Base-by-base conservation (phyloP, 768 basidiomycete species). In the Vishniacozyma victoriae region DNA sequence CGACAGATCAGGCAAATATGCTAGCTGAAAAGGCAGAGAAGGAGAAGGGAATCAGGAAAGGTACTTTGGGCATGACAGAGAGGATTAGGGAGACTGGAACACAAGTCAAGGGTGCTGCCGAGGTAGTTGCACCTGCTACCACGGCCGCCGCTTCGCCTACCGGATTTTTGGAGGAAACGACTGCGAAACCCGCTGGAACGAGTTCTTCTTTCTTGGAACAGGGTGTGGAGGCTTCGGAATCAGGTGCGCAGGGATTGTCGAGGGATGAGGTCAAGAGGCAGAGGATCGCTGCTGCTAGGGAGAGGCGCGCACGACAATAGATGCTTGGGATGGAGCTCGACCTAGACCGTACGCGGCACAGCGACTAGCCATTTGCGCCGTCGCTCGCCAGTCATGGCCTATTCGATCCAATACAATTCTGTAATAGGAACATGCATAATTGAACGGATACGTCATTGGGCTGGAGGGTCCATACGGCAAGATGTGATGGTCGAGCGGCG, bases 201-300 rank as follows among this genome's bases (percentile, higher is more conserved):
- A 36, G 25, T 16, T 29, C 47, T 27, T 26, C 41, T 14, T 6
- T 25, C 41, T 15, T 37, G 14, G 3, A 45, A 44, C 20, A 23
- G 12, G 12, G 25, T 40, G 18, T 45, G 37, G 13, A 25, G 18
- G 23, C n/a, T n/a, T n/a, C 19, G 18, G 23, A 14, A 4, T 18
- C 16, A 41, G 22, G 39, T 27, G 23, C 41, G 6, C 14, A 14
- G 4, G 22, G 39, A 18, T 12, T n/a, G 31, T 41, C 40, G 41
- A 12, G 23, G 46, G 41, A 36, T n/a, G 42, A 55, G 35, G 35
- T 38, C n/a, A 48, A 50, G 42, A 55, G 47, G 41, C 54, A 55
- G 41, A 55, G 49, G 46, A 47, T 55, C 25, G 54, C 48, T 16
- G 49, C 49, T 22, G 54, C 54, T 24, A 46, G 54, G 27, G 50